Percentiles rank a stretch among this genome's conserved stretches.
Conservation (phyloP, 345 rosid genomes). For the Dimocarpus longan region DNA sequence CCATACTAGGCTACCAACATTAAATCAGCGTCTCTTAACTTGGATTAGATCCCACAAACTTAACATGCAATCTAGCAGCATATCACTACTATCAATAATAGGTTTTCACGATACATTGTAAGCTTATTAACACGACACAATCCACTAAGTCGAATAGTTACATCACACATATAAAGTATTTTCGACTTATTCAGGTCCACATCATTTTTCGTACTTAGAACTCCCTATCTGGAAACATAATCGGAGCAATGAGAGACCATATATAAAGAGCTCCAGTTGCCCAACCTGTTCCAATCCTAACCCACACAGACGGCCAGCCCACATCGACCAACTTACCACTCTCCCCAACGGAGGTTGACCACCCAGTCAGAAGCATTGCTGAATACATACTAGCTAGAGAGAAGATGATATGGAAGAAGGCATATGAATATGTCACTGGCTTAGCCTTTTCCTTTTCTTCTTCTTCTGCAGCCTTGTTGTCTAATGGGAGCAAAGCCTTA, state of each 20-base stretch:
- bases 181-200: too few species aligned
- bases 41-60: background rate
- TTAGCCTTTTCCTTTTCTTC: conserved; percentile 75
- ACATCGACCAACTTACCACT: too few species aligned
- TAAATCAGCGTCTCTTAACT: background rate
- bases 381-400: conserved; percentile 77
- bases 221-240: too few species aligned
- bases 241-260: too few species aligned
- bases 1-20: too few species aligned
- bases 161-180: background rate
- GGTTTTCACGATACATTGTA: background rate
- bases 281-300: too few species aligned
- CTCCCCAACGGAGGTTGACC: too few species aligned
- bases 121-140: background rate
- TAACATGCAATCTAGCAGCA: background rate
- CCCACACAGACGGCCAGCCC: too few species aligned
- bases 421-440: conserved; percentile 84
- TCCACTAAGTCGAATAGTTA: background rate
- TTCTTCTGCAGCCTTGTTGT: conserved; percentile 60
- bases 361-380: too few species aligned
- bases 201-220: too few species aligned
- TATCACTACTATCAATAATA: background rate
- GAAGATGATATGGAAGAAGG: conserved; percentile 98
- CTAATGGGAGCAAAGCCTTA: conserved; percentile 89
- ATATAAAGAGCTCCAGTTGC: too few species aligned